A percentile compares a stretch with the other conserved stretches of the same genome.
Evolutionary conservation across 768 basidiomycete species (phyloP).

Genomic region (Clathrus columnatus): DNA sequence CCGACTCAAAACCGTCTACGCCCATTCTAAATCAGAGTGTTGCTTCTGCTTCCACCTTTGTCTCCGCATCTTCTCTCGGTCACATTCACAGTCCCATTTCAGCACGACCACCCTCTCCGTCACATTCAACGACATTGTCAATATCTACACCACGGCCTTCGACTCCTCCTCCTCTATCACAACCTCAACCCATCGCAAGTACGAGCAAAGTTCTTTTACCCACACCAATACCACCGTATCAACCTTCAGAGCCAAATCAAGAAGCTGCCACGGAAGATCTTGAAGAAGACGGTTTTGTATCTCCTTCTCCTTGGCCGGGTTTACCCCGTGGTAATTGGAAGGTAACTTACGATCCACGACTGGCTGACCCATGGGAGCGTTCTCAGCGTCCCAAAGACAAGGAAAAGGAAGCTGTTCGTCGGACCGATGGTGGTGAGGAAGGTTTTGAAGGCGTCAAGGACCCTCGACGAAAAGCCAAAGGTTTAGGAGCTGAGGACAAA

Average conservation of each 20-base stretch:
- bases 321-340: slow-evolving; percentile 6
- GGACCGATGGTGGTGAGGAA: slow-evolving; percentile 6
- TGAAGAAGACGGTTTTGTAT: slow-evolving; percentile 9
- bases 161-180: slow-evolving; percentile 13
- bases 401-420: slow-evolving; percentile 15
- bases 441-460: neutral
- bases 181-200: slow-evolving; percentile 1
- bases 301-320: slow-evolving; percentile 20
- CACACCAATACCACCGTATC: neutral
- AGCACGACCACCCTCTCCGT: neutral
- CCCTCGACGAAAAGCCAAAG: neutral
- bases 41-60: neutral
- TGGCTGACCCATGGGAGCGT: slow-evolving; percentile 44
- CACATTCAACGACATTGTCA: neutral
- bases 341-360: slow-evolving; percentile 31
- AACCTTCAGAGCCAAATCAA: too few species aligned
- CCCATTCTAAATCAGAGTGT: neutral
- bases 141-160: slow-evolving; percentile 4
- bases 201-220: neutral
- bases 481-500: neutral
- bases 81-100: neutral
- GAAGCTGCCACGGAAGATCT: neutral
- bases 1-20: neutral
- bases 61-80: neutral
- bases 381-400: slow-evolving; percentile 40